A percentile compares a stretch with the other conserved stretches of the same genome.
Evolutionary conservation across 257 asterid species (phyloP).

Genomic region (Mentha longifolia): DNA sequence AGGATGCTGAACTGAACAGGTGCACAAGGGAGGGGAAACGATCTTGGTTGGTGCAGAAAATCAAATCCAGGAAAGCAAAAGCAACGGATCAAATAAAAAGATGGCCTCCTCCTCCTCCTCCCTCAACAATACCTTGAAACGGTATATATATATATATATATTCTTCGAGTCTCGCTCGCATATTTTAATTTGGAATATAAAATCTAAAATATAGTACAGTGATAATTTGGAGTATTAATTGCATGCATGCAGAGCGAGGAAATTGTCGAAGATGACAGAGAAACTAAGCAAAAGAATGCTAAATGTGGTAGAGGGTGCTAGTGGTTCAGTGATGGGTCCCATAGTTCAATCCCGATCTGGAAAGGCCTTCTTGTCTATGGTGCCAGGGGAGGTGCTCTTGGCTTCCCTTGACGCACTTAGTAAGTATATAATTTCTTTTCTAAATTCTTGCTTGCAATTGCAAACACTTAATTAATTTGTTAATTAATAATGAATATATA

Average conservation of each 20-base stretch:
- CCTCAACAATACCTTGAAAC: slow-evolving; percentile 64
- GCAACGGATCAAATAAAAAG: slow-evolving; percentile 36
- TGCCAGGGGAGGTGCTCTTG: slow-evolving; percentile 77
- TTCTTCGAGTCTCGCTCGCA: too few relatives aligned
- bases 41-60: slow-evolving; percentile 46
- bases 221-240: too few relatives aligned
- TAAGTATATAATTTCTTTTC: slow-evolving; percentile 57
- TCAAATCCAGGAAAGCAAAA: slow-evolving; percentile 21
- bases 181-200: too few relatives aligned
- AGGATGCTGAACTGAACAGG: too few relatives aligned
- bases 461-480: too few relatives aligned
- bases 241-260: slow-evolving; percentile 71
- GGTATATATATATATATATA: too few relatives aligned
- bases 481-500: too few relatives aligned
- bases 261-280: slow-evolving; percentile 78
- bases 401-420: slow-evolving; percentile 87
- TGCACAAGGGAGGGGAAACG: slow-evolving; percentile 75
- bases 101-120: slow-evolving; percentile 42
- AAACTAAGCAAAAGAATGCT: slow-evolving; percentile 79
- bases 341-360: slow-evolving; percentile 71
- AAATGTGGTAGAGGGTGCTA: slow-evolving; percentile 64
- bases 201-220: too few relatives aligned
- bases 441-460: too few relatives aligned
- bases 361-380: slow-evolving; percentile 60
- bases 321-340: slow-evolving; percentile 69